A percentile compares a stretch with the other conserved stretches of the same genome.
Evolutionary conservation across 805 yeast species (phyloP).

Genomic region (Limtongia smithiae): DNA sequence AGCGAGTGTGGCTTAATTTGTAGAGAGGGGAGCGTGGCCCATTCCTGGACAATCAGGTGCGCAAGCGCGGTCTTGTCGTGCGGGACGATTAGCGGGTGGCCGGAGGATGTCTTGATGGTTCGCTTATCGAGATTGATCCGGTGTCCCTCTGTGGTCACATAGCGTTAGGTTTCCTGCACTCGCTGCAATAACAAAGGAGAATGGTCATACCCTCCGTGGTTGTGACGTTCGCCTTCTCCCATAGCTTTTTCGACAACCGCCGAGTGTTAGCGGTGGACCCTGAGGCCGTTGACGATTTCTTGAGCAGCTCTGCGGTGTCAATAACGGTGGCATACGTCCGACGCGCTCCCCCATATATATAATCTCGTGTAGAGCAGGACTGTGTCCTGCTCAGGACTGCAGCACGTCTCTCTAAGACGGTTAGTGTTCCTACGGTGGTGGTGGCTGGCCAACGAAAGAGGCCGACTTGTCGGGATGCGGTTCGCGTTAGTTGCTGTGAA

Average conservation of each 20-base stretch:
- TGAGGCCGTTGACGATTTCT: conserved; percentile 6
- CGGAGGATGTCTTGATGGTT: conserved; percentile 80
- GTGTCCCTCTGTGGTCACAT: conserved; percentile 16
- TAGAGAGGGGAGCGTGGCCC: conserved; percentile 65
- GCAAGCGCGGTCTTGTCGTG: conserved; percentile 58
- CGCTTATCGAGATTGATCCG: conserved; percentile 54
- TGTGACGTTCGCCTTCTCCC: conserved; percentile 65
- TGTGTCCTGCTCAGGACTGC: too few species aligned
- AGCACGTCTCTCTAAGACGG: too few species aligned
- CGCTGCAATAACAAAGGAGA: too few species aligned
- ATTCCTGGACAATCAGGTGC: conserved; percentile 74
- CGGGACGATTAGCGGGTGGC: conserved; percentile 67
- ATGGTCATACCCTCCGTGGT: conserved; percentile 18
- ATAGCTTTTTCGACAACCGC: conserved; percentile 51
- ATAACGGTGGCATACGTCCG: conserved; percentile 20
- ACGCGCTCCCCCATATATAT: too few species aligned
- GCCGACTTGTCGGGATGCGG: too few species aligned
- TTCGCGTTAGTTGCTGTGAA: too few species aligned
- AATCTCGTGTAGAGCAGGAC: too few species aligned
- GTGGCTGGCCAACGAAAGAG: too few species aligned
- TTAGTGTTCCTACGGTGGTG: too few species aligned
- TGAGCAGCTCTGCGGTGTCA: conserved; percentile 18
- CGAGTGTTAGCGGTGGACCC: conserved; percentile 1
- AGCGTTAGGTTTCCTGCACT: too few species aligned
- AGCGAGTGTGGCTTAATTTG: conserved; percentile 71